Conservation (phyloP, 2,329 filamentous ascomycete genomes). For the Monilinia aucupariae region DNA sequence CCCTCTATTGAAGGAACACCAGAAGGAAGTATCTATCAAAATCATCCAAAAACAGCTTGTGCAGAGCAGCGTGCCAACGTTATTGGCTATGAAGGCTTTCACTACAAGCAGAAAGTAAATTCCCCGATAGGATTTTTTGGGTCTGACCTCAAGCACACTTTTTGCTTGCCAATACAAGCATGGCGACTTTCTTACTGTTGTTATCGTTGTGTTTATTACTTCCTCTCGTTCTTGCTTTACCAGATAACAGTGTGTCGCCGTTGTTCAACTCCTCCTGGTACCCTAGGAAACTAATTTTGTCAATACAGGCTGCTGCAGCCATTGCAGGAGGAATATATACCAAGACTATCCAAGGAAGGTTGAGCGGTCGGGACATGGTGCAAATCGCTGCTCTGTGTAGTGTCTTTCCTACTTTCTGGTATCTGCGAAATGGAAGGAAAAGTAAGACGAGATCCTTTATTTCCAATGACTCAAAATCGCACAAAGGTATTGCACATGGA, state of each 20-base stretch:
- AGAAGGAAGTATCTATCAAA: neutral
- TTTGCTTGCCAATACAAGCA: constrained; percentile 5
- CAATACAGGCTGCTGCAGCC: constrained; percentile 21
- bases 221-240: constrained; percentile 10
- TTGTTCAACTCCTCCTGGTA: neutral
- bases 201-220: constrained; percentile 3
- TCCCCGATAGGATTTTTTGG: constrained; percentile 8
- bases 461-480: constrained; percentile 19
- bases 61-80: constrained; percentile 11
- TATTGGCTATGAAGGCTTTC: constrained; percentile 13
- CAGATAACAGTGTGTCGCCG: constrained; percentile 5
- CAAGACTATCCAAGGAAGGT: constrained; percentile 20
- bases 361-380: constrained; percentile 26
- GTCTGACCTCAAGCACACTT: neutral
- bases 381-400: constrained; percentile 24
- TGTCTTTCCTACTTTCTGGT: constrained; percentile 27
- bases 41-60: neutral
- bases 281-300: constrained; percentile 5
- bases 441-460: constrained; percentile 21
- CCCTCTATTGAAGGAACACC: neutral
- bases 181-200: constrained; percentile 4
- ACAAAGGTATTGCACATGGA: constrained; percentile 1
- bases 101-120: constrained; percentile 8
- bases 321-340: constrained; percentile 22
- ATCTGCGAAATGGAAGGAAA: constrained; percentile 21